Evolutionary conservation across 1,284 basidiomycete species (phyloP), one percentile per base, ranked within the genome.

Genomic region (Apiotrichum domesticum): DNA sequence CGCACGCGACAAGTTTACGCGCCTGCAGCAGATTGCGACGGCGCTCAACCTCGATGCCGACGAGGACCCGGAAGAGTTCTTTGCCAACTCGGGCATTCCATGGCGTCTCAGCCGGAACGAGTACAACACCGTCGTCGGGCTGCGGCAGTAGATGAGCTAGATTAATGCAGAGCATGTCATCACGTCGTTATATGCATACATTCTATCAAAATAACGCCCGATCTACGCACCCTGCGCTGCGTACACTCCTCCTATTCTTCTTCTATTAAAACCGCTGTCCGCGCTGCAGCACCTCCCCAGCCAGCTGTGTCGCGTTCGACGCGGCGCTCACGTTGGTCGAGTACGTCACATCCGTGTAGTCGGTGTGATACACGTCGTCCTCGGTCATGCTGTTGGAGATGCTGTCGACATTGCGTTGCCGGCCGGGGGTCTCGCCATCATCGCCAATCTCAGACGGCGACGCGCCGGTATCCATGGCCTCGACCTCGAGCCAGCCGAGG

Each of bases 11-110:
- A 93, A 92, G 72, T 97, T 98, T 71, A 80, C 87, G 29, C 80
- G 95, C 21, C 75, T 99, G 56, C 91, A 95, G 69, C 96, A 98
- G 75, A 89, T 98, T 58, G 88, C 90, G 8, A 96, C 89, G 4
- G 77, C 98, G 41, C 77, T 98, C 50, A 98, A 96, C 72, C 79
- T 97, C 46, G 95, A 98, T 69, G 82, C 80, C 50, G 90, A 92
- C 64, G 91, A 94, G 74, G 88, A 92, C 65, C 85, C 91, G 3
- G 88, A 90, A 62, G 90, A 93, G 57, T 94, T 95, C 70, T 94
- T 91, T 74, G 89, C 87, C 62, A 85, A 87, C 55, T 92, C 89
- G 8, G 91, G 91, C n/a, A 90, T 94, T 60, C 83, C 85, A 14
- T 95, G 91, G 91, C 86, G 87, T 66, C 72, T 95, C 55, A 86